A percentile compares a stretch with the other conserved stretches of the same genome.
phyloP scores from a whole-genome alignment of 495 filamentous ascomycete genomes.

The Hyaloscypha bicolor region DNA sequence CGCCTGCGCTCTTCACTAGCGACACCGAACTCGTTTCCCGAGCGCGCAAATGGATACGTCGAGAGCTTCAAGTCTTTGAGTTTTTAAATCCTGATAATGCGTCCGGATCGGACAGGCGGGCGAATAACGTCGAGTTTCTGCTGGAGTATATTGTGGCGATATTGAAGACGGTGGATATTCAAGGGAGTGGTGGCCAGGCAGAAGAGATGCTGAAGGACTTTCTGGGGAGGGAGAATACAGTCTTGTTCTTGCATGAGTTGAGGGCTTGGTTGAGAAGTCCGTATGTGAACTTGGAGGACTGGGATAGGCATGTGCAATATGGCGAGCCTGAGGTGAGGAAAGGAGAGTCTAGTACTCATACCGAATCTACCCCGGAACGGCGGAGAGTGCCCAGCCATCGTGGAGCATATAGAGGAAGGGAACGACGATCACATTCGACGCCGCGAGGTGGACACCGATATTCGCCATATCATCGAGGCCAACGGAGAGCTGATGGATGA shows the following conservation, averaged over 20 bases:
- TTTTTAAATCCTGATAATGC: slow-evolving; percentile 55
- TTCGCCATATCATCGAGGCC: slow-evolving; percentile 2
- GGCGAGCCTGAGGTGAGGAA: slow-evolving; percentile 7
- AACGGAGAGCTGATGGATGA: not conserved
- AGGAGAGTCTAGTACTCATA: not conserved
- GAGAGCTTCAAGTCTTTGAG: slow-evolving; percentile 85
- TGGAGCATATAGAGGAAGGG: not conserved
- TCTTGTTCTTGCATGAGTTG: slow-evolving; percentile 84
- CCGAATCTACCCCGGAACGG: not conserved
- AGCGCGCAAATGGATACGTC: slow-evolving; percentile 84
- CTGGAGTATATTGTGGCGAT: slow-evolving; percentile 89
- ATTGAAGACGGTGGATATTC: slow-evolving; percentile 87
- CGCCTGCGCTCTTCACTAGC: slow-evolving; percentile 63
- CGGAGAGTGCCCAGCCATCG: not conserved
- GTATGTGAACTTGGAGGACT: slow-evolving; percentile 65
- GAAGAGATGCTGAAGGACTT: slow-evolving; percentile 89
- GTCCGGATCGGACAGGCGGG: slow-evolving; percentile 45
- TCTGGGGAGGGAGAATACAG: slow-evolving; percentile 74
- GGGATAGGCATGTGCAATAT: slow-evolving; percentile 86
- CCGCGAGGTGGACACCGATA: slow-evolving; percentile 1
- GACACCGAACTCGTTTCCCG: slow-evolving; percentile 73
- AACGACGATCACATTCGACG: not conserved
- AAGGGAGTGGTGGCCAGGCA: slow-evolving; percentile 79
- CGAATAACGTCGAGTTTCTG: slow-evolving; percentile 84
- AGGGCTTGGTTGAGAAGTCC: slow-evolving; percentile 81